Conservation (phyloP, 371 early-diverging fungal species). For the Choanephora cucurbitarum region DNA sequence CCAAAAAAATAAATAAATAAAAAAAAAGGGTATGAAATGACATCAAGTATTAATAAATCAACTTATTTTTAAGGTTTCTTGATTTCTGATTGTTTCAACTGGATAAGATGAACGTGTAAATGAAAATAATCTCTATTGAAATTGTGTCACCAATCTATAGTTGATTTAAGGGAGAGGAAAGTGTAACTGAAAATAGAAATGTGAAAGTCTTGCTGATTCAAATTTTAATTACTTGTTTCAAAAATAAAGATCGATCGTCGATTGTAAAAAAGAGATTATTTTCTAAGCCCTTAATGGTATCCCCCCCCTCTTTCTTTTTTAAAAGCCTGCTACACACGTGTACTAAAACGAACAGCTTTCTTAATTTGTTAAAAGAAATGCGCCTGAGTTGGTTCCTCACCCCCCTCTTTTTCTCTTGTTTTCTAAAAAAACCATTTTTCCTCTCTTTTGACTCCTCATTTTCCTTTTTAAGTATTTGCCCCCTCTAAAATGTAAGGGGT, state of each 20-base stretch:
- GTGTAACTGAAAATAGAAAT: neutral
- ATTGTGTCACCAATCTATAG: too few species aligned
- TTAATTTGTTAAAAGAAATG: neutral
- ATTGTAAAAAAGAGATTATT: neutral
- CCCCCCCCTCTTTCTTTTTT: neutral
- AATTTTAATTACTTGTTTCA: neutral
- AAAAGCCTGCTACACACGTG: neutral
- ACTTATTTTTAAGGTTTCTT: too few species aligned
- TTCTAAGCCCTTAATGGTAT: neutral
- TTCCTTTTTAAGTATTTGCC: too few species aligned
- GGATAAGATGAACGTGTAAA: neutral
- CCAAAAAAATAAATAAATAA: too few species aligned
- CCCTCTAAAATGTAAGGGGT: neutral
- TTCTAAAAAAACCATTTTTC: neutral
- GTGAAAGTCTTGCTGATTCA: slow-evolving; percentile 1
- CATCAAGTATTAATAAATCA: too few species aligned
- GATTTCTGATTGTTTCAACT: too few species aligned
- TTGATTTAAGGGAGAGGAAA: too few species aligned
- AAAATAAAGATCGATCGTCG: slow-evolving; percentile 14
- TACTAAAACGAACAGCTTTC: neutral
- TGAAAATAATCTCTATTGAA: too few species aligned
- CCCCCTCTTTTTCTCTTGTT: neutral
- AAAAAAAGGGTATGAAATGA: too few species aligned
- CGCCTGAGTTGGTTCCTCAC: neutral
- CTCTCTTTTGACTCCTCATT: too few species aligned